Conservation (phyloP, 352 stramenopile genomes). For the Aphanomyces cochlioides region DNA sequence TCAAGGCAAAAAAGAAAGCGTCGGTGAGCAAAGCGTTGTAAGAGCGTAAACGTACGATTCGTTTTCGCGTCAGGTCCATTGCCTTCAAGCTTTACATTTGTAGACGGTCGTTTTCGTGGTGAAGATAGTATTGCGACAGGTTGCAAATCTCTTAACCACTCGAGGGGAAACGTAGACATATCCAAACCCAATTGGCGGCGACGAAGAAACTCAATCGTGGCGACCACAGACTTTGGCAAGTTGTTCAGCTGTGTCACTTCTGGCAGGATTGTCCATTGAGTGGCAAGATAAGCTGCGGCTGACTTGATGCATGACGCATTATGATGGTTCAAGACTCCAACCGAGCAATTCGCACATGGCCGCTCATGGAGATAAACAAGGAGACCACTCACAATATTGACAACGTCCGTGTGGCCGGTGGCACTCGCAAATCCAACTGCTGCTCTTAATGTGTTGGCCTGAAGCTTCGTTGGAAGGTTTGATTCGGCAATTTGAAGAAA, state of each 20-base stretch:
- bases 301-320: too few relatives aligned
- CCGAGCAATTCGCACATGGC: too few relatives aligned
- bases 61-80: background rate
- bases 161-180: background rate
- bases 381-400: background rate
- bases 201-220: conserved; percentile 7
- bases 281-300: background rate
- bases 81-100: background rate
- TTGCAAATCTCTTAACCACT: background rate
- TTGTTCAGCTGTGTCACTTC: background rate
- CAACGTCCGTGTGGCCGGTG: background rate
- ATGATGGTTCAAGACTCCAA: too few relatives aligned
- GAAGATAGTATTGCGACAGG: background rate
- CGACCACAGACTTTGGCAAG: background rate
- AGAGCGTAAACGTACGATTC: background rate
- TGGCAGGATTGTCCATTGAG: background rate
- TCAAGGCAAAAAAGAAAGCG: conserved; percentile 70
- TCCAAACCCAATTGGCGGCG: background rate
- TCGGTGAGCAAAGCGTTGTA: conserved; percentile 63
- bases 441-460: conserved; percentile 59
- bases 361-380: conserved; percentile 12
- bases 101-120: too few relatives aligned
- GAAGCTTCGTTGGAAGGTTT: conserved; percentile 31
- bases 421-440: conserved; percentile 68
- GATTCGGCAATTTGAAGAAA: conserved; percentile 39